These are phyloP conservation scores for Ceratobasidium papillatum DNA, from an alignment of 1,284 basidiomycete species.

Conservation along the genomic window DNA sequence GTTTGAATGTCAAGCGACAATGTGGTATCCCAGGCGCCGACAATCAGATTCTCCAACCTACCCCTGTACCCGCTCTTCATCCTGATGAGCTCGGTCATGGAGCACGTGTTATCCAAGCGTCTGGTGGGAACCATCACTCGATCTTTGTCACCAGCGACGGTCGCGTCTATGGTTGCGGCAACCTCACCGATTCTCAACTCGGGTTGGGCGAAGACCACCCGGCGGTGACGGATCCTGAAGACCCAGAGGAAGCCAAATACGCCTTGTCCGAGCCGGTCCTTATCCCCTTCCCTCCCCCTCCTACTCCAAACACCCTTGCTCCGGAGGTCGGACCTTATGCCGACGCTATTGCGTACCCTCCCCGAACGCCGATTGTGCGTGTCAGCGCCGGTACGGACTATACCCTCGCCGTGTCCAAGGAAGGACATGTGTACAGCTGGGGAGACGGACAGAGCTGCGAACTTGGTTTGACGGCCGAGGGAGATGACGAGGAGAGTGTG, in stretches of 20 bases:
- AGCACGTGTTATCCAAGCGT: slow-evolving; percentile 56
- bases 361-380: slow-evolving; percentile 72
- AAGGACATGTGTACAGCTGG: slow-evolving; percentile 86
- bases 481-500: slow-evolving; percentile 51
- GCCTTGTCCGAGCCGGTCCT: slow-evolving; percentile 69
- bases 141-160: slow-evolving; percentile 67
- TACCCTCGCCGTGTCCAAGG: slow-evolving; percentile 80
- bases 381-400: slow-evolving; percentile 83
- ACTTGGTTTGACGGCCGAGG: slow-evolving; percentile 67
- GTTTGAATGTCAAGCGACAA: slow-evolving; percentile 65
- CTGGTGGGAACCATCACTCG: slow-evolving; percentile 63
- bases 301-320: slow-evolving; percentile 54
- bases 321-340: slow-evolving; percentile 54
- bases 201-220: slow-evolving; percentile 59
- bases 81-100: slow-evolving; percentile 57
- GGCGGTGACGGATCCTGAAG: slow-evolving; percentile 57
- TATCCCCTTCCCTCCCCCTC: slow-evolving; percentile 69
- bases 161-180: slow-evolving; percentile 61
- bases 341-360: slow-evolving; percentile 46
- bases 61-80: slow-evolving; percentile 56
- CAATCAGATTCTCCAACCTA: slow-evolving; percentile 59
- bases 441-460: slow-evolving; percentile 81
- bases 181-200: slow-evolving; percentile 59
- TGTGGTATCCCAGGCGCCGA: slow-evolving; percentile 58
- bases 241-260: slow-evolving; percentile 57